These are phyloP conservation scores for Candida quercuum DNA, from an alignment of 805 yeast species.

Conservation along the genomic window DNA sequence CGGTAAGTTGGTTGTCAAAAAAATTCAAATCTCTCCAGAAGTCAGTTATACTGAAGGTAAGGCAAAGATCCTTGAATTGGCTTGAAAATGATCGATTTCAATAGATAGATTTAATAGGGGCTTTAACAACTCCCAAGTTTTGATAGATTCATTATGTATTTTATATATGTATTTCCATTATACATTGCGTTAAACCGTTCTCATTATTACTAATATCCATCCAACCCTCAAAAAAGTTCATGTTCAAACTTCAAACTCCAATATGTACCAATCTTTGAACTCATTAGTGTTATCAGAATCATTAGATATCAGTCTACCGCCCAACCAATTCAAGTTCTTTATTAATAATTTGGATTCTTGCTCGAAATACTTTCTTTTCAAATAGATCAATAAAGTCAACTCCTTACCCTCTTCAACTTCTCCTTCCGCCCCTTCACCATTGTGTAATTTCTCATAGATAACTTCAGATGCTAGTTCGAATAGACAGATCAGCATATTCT, in stretches of 20 bases:
- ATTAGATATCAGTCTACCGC: constrained; percentile 18
- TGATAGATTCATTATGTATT: background rate
- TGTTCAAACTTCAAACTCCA: constrained; percentile 23
- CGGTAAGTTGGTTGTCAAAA: constrained; percentile 51
- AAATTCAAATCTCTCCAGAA: constrained; percentile 44
- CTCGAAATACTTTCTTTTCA: constrained; percentile 20
- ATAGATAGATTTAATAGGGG: too few relatives aligned
- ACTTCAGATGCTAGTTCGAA: constrained; percentile 21
- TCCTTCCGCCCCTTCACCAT: background rate
- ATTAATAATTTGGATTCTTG: constrained; percentile 19
- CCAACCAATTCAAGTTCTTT: constrained; percentile 23
- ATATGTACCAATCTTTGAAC: constrained; percentile 23
- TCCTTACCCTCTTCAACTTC: constrained; percentile 9
- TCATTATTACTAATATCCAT: background rate
- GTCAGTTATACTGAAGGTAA: constrained; percentile 56
- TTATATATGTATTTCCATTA: too few relatives aligned
- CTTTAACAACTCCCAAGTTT: background rate
- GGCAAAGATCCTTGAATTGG: constrained; percentile 45
- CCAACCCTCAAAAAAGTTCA: background rate
- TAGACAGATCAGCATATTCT: constrained; percentile 19
- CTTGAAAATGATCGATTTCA: constrained; percentile 4
- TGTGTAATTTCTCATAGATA: constrained; percentile 7
- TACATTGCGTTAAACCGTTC: background rate
- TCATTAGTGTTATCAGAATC: constrained; percentile 17
- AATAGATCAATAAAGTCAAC: constrained; percentile 16